Conservation (phyloP, 345 rosid genomes). For the Lepidium sativum region DNA sequence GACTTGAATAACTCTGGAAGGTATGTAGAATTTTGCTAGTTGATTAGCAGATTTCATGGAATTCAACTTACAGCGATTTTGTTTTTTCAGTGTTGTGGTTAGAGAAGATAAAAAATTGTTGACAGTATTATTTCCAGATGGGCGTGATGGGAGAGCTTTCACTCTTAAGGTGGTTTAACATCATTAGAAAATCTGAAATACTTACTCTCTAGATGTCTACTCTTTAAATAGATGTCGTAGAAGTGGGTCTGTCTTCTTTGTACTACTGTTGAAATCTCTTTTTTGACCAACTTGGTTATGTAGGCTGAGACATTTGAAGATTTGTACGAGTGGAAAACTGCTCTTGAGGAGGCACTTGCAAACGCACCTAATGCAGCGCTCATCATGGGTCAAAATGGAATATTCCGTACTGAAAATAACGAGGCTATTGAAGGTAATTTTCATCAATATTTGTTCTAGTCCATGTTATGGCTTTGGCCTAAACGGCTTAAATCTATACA, state of each 20-base stretch:
- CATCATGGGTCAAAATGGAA: slow-evolving; percentile 89
- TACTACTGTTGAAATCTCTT: slow-evolving; percentile 4
- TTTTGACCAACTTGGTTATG: slow-evolving; percentile 5
- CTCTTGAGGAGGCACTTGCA: slow-evolving; percentile 87
- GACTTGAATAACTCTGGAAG: slow-evolving; percentile 98
- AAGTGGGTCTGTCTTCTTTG: neutral
- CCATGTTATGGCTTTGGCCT: slow-evolving; percentile 4
- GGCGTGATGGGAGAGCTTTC: slow-evolving; percentile 99
- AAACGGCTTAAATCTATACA: neutral
- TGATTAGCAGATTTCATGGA: neutral
- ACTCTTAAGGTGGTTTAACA: slow-evolving; percentile 76
- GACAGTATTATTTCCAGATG: slow-evolving; percentile 97
- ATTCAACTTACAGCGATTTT: neutral
- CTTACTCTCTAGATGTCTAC: neutral
- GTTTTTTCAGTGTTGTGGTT: slow-evolving; percentile 76
- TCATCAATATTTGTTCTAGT: slow-evolving; percentile 56
- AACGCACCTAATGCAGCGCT: slow-evolving; percentile 98
- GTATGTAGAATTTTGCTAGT: slow-evolving; percentile 25
- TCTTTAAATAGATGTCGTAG: neutral
- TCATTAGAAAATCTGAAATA: neutral
- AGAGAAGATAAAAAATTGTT: slow-evolving; percentile 91
- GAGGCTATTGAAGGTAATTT: slow-evolving; percentile 78
- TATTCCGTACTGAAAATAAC: slow-evolving; percentile 62
- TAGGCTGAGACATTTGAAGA: slow-evolving; percentile 96
- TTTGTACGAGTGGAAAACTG: slow-evolving; percentile 91